These are phyloP conservation scores for Glycine soja DNA, from an alignment of 306 rosid genomes.

Conservation along the genomic window DNA sequence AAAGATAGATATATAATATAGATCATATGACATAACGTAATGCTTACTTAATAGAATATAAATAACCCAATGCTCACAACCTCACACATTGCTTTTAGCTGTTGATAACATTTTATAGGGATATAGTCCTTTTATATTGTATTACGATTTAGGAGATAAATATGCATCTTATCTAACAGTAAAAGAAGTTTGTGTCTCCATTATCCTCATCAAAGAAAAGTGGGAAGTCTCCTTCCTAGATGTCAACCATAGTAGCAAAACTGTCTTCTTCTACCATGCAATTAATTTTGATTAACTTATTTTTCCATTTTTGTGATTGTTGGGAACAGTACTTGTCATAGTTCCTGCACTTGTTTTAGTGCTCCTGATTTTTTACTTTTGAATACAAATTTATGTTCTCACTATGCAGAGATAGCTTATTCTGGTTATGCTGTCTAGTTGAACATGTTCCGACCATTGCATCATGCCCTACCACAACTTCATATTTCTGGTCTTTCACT, in stretches of 20 bases:
- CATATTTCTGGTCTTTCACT: slow-evolving; percentile 39
- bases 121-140: background rate
- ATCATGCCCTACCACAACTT: slow-evolving; percentile 40
- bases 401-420: slow-evolving; percentile 62
- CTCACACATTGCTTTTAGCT: slow-evolving; percentile 13
- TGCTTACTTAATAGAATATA: background rate
- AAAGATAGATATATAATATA: background rate
- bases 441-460: slow-evolving; percentile 52
- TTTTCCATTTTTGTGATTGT: background rate
- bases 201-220: slow-evolving; percentile 66
- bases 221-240: slow-evolving; percentile 27
- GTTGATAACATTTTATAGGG: background rate
- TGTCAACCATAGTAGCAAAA: no score
- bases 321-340: background rate
- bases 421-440: slow-evolving; percentile 43
- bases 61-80: background rate
- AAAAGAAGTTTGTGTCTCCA: background rate
- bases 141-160: background rate
- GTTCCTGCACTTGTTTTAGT: slow-evolving; percentile 12
- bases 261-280: background rate
- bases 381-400: slow-evolving; percentile 29
- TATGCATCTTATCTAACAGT: slow-evolving; percentile 2
- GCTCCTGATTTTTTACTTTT: slow-evolving; percentile 1
- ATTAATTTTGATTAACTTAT: background rate
- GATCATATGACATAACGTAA: background rate